Base-by-base conservation (phyloP, 257 asterid species). In the Ajuga chamaepitys region DNA sequence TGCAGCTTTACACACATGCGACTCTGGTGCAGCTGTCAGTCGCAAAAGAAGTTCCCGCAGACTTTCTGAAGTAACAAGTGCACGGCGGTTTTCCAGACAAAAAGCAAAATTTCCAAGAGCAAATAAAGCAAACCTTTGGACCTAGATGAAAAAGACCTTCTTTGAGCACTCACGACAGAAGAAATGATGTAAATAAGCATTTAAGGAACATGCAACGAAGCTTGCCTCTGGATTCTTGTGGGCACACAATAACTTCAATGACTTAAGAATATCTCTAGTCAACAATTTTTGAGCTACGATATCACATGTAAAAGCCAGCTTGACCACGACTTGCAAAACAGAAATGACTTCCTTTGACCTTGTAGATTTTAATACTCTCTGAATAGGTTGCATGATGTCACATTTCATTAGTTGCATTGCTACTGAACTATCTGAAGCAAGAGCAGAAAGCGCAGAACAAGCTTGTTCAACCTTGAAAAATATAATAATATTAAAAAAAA, bases 391-490 rank as follows among this genome's bases (percentile, higher is more conserved):
- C 99, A 94, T 85, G 74, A 94, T 85, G 71, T 90, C 97, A 52
- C 93, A 81, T 71, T 90, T 94, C 78, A 90, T 86, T 58, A 94
- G 83, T 77, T 94, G 96, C 89, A 86, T 77, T 62, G 99, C 99
- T 74, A 90, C 96, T 24, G 88, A 73, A 66, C 83, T 81, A 73
- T 94, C 97, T 64, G 95, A 83, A 73, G 99, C 96, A 72, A 94
- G 96, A 64, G 89, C 83, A 50, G 96, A 84, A 72, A 94, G 93
- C 62, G 95, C 99, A 46, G 86, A 86, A 80, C 99, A 94, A 67
- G 99, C 99, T 85, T 90, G 99, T 72, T 88, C 97, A 72, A 90
- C 97, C 99, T n/a, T 94, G 72, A 56, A 25, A 62, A n/a, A n/a
- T n/a, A n/a, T n/a, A n/a, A n/a, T n/a, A n/a, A n/a, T n/a, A n/a